Conservation (phyloP, 306 rosid species). For the Hylodesmum podocarpum region DNA sequence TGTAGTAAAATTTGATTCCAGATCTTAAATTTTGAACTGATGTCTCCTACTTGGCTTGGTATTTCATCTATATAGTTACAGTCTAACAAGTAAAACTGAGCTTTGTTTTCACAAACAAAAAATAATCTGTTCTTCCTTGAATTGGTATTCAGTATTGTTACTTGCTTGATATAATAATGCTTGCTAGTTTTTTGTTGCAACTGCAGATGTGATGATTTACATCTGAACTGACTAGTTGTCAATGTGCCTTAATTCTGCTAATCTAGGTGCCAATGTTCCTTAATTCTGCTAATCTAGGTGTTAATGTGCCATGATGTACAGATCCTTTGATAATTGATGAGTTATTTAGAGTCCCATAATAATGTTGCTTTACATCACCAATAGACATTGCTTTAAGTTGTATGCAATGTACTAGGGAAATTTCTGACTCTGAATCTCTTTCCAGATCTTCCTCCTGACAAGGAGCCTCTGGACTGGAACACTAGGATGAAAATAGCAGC, state of each 20-base stretch:
- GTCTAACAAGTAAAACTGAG: neutral
- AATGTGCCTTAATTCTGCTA: neutral
- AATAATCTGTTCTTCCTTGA: neutral
- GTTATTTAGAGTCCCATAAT: neutral
- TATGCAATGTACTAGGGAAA: neutral
- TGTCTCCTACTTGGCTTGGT: neutral
- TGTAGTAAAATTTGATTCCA: neutral
- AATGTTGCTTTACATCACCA: neutral
- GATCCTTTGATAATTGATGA: slow-evolving; percentile 6
- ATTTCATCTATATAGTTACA: slow-evolving; percentile 4
- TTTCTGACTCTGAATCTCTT: slow-evolving; percentile 29
- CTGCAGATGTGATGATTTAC: neutral
- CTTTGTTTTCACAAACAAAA: neutral
- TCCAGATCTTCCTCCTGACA: slow-evolving; percentile 76
- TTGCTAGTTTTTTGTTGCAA: slow-evolving; percentile 2
- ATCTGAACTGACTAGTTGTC: neutral
- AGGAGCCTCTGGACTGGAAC: slow-evolving; percentile 92
- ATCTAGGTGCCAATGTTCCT: neutral
- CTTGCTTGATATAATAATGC: neutral
- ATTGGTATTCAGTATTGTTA: neutral
- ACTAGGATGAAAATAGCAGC: slow-evolving; percentile 98
- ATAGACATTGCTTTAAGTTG: slow-evolving; percentile 13
- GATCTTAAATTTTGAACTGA: neutral
- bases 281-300: neutral
- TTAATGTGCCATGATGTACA: neutral